Base-by-base conservation (phyloP, 345 rosid species). In the Bretschneidera sinensis region DNA sequence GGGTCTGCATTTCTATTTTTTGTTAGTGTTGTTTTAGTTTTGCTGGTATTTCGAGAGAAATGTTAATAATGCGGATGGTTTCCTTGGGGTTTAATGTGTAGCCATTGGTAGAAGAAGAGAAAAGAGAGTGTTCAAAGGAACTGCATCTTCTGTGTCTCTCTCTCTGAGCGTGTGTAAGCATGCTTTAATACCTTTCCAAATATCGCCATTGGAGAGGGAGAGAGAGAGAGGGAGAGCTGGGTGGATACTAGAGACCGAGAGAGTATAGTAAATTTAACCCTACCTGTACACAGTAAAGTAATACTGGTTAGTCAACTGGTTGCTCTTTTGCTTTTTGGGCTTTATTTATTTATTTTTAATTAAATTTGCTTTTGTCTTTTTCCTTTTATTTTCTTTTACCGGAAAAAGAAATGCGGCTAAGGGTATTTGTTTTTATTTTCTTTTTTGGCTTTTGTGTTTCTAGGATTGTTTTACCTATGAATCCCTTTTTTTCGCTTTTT, bases 221-320 rank as follows among this genome's bases (percentile, higher is more conserved):
- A 33, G 49, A 57, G 67, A 55, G 59, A 31, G 60, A 56, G 21
- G 10, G 17, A 4, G 25, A 10, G 5, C 35, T 23, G 33, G 19
- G 19, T 4, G 15, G 17, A 3, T 14, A 17, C 2, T 9, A 11
- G 49, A 11, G 49, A 50, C 17, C 9, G 54, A 22, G 54, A 24
- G 49, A 50, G 50, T 55, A 31, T 55, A 63, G 66, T 35, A 55
- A 63, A 65, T 52, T 65, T 61, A 72, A 48, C 51, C 51, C 51
- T 48, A 48, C n/a, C n/a, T n/a, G n/a, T n/a, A 19, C 51, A 17
- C 20, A 17, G 20, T 19, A 3, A 17, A 48, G 48, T 48, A 5
- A 48, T 5, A 48, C 6, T 17, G 51, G 63, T 4, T 24, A 54
- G 65, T 62, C 73, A 61, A 72, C 72, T 58, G 64, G 33, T 58